A percentile compares a stretch with the other conserved stretches of the same genome.
These are phyloP conservation scores for Drosera capensis DNA, from an alignment of 148 eudicot species.

Conservation along the genomic window DNA sequence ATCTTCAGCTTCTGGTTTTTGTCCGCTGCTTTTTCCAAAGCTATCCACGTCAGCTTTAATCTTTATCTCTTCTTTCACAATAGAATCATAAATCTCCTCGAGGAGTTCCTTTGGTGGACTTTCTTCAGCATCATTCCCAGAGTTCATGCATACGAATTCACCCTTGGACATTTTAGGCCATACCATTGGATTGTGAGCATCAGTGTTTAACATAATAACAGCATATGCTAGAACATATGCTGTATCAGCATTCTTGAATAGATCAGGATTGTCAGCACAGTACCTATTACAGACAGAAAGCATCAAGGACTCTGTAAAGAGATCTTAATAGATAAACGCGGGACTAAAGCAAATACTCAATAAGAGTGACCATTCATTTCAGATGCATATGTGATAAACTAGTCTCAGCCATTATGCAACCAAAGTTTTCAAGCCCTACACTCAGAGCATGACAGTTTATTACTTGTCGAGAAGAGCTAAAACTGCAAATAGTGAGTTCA, in stretches of 20 bases:
- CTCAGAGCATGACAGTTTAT: no score
- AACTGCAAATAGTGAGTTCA: no score
- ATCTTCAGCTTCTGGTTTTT: slow-evolving; percentile 75
- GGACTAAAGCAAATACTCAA: no score
- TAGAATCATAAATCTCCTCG: slow-evolving; percentile 92
- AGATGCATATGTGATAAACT: no score
- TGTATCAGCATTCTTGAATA: slow-evolving; percentile 97
- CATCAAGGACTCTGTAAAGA: slow-evolving; percentile 1
- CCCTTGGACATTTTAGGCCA: slow-evolving; percentile 94
- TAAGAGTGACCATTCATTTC: no score
- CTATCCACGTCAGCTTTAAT: slow-evolving; percentile 67
- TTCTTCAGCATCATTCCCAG: slow-evolving; percentile 75
- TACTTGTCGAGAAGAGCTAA: no score
- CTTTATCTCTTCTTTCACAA: slow-evolving; percentile 87
- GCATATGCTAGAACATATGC: slow-evolving; percentile 99
- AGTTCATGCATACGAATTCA: slow-evolving; percentile 76
- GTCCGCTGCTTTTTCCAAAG: slow-evolving; percentile 45
- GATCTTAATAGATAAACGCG: no score
- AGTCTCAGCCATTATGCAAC: no score
- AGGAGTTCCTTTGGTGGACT: slow-evolving; percentile 67
- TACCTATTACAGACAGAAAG: slow-evolving; percentile 46
- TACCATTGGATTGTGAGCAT: slow-evolving; percentile 97
- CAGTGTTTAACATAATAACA: slow-evolving; percentile 94
- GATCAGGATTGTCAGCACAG: slow-evolving; percentile 90
- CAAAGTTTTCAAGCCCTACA: no score